Percentiles rank a stretch among this genome's conserved stretches.
These are phyloP conservation scores for Colletotrichum zoysiae DNA, from an alignment of 2,329 filamentous ascomycete genomes.

Conservation along the genomic window DNA sequence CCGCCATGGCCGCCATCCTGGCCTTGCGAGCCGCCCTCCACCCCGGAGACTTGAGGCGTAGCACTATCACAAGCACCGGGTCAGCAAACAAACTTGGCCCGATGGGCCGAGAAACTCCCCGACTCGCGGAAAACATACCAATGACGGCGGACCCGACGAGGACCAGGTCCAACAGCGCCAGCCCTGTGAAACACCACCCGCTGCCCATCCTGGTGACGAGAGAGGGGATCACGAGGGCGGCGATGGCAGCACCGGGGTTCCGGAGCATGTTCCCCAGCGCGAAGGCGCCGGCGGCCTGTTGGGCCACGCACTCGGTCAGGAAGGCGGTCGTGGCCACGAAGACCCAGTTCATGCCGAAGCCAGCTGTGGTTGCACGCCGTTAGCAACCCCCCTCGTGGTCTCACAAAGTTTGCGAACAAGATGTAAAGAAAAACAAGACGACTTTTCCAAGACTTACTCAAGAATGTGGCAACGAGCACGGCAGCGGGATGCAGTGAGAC, in stretches of 20 bases:
- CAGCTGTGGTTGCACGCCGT: slow-evolving; percentile 44
- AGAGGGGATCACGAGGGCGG: slow-evolving; percentile 51
- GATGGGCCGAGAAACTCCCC: not conserved
- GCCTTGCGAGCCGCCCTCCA: slow-evolving; percentile 37
- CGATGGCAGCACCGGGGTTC: slow-evolving; percentile 55
- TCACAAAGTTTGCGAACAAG: not conserved
- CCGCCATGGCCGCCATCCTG: slow-evolving; percentile 33
- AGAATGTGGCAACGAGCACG: slow-evolving; percentile 48
- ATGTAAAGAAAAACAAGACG: rapidly evolving
- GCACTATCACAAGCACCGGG: slow-evolving; percentile 1
- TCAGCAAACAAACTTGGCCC: not conserved
- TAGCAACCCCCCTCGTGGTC: not conserved
- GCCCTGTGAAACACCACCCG: slow-evolving; percentile 56
- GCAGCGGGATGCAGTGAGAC: slow-evolving; percentile 47
- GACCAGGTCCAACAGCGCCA: slow-evolving; percentile 50
- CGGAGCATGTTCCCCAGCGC: slow-evolving; percentile 56
- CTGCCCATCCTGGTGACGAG: slow-evolving; percentile 52
- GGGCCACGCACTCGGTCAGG: slow-evolving; percentile 55
- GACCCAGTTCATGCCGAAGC: slow-evolving; percentile 56
- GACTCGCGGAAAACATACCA: slow-evolving; percentile 32
- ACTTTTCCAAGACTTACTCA: slow-evolving; percentile 43
- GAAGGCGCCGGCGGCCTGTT: slow-evolving; percentile 55
- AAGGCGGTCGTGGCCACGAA: slow-evolving; percentile 58
- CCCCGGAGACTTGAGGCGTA: slow-evolving; percentile 35
- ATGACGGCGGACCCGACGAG: slow-evolving; percentile 45